These are phyloP conservation scores for Pestalotiopsis sp. DNA, from an alignment of 2,329 filamentous ascomycete genomes.

Conservation along the genomic window DNA sequence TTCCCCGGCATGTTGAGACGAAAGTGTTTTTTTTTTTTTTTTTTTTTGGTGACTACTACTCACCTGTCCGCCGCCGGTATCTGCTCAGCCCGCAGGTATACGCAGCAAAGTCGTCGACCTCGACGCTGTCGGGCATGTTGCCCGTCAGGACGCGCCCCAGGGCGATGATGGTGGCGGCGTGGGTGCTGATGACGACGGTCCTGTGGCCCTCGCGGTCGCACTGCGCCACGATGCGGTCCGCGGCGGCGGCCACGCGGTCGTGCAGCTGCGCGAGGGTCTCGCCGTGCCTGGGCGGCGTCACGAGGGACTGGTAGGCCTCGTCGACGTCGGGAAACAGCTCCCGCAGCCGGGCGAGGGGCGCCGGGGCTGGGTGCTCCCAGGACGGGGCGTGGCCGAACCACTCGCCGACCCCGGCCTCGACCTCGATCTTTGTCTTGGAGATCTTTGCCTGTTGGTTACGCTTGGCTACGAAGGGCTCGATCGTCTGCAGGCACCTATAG, in stretches of 20 bases:
- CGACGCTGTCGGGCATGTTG: slow-evolving; percentile 69
- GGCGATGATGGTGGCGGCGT: slow-evolving; percentile 88
- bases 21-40: no score
- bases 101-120: slow-evolving; percentile 79
- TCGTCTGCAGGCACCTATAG: slow-evolving; percentile 86
- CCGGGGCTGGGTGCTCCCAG: slow-evolving; percentile 84
- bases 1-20: background rate
- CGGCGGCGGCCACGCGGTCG: slow-evolving; percentile 72
- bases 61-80: slow-evolving; percentile 45
- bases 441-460: slow-evolving; percentile 24
- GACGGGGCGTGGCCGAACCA: slow-evolving; percentile 83
- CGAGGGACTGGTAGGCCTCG: slow-evolving; percentile 59
- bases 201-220: slow-evolving; percentile 73
- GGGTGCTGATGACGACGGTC: slow-evolving; percentile 80
- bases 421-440: slow-evolving; percentile 45
- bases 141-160: slow-evolving; percentile 84
- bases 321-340: slow-evolving; percentile 69
- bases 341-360: slow-evolving; percentile 63
- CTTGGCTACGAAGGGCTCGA: slow-evolving; percentile 67
- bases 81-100: slow-evolving; percentile 82
- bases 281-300: slow-evolving; percentile 72
- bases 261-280: slow-evolving; percentile 83
- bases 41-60: no score
- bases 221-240: slow-evolving; percentile 71
- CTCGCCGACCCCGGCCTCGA: slow-evolving; percentile 70